phyloP scores from a whole-genome alignment of 352 stramenopile species.

The Phytophthora syringae region DNA sequence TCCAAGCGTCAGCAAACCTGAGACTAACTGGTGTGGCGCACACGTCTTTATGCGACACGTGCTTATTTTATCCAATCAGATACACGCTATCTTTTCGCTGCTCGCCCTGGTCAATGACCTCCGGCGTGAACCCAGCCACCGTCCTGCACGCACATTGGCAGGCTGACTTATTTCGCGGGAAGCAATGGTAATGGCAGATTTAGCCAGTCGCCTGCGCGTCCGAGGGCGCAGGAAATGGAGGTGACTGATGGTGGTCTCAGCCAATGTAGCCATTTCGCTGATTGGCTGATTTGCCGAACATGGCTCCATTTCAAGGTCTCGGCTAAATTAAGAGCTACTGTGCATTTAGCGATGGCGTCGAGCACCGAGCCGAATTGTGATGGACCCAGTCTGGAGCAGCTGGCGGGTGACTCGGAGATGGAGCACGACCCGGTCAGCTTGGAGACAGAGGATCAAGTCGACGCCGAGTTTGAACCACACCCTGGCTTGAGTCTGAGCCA shows the following conservation, averaged over 20 bases:
- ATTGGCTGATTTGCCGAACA: too few species aligned
- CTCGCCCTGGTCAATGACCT: too few species aligned
- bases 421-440: conserved; percentile 21
- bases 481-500: neutral
- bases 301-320: conserved; percentile 14
- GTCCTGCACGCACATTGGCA: too few species aligned
- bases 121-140: too few species aligned
- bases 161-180: too few species aligned
- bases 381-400: conserved; percentile 13
- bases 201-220: neutral
- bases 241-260: neutral
- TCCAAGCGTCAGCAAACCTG: conserved; percentile 3
- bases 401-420: conserved; percentile 2
- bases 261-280: conserved; percentile 6
- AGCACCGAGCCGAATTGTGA: neutral
- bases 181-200: neutral
- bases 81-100: conserved; percentile 18
- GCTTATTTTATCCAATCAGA: neutral
- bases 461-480: conserved; percentile 12
- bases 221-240: too few species aligned
- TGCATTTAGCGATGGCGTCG: conserved; percentile 6
- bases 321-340: conserved; percentile 17
- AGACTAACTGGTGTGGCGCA: too few species aligned
- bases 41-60: conserved; percentile 20
- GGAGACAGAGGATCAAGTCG: conserved; percentile 11